Conservation (phyloP, 208 protist species). For the Naegleria lovaniensis region DNA sequence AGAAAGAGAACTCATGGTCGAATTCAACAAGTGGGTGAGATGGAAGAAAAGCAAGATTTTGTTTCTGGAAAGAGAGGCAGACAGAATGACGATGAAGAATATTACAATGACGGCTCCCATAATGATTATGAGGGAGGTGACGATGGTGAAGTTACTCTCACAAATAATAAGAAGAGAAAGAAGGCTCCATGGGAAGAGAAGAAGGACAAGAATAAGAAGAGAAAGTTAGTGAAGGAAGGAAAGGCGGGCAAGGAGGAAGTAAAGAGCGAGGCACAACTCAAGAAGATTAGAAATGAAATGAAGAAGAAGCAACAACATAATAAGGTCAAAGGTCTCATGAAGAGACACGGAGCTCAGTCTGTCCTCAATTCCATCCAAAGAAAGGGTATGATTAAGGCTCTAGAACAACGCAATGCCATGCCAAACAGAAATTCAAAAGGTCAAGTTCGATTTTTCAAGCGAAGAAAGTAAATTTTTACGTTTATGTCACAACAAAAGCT, state of each 20-base stretch:
- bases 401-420: neutral
- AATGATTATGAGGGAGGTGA: neutral
- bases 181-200: neutral
- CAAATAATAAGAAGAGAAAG: neutral
- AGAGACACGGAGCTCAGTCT: neutral
- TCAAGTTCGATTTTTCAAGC: neutral
- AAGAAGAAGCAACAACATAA: neutral
- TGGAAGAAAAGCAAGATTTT: slow-evolving; percentile 1
- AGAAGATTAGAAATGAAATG: neutral
- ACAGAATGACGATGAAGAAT: no score
- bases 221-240: neutral
- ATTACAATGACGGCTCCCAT: neutral
- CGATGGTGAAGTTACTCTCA: neutral
- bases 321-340: neutral
- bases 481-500: no score
- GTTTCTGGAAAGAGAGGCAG: neutral
- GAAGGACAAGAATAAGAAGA: neutral
- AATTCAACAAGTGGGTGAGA: slow-evolving; percentile 19
- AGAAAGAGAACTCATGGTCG: neutral
- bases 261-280: neutral
- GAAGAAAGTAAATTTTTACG: neutral
- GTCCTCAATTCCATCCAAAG: neutral
- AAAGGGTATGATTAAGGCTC: neutral
- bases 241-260: neutral
- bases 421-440: neutral